Base-by-base conservation (phyloP, 1,139 yeast species). In the Kodamaea sp. region DNA sequence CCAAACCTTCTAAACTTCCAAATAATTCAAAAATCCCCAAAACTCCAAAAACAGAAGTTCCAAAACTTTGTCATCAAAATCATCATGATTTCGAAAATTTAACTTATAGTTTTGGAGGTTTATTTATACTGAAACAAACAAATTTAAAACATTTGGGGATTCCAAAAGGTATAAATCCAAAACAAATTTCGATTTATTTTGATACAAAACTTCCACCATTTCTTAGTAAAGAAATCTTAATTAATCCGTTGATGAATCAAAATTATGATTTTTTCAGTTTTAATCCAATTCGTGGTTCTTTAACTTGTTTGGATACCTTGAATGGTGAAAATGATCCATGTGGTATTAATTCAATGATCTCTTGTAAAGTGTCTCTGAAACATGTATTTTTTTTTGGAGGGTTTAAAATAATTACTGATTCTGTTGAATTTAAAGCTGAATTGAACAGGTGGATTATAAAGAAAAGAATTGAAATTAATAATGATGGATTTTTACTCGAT, bases 331-430 rank as follows among this genome's bases (percentile, higher is more conserved):
- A 52, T 2, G 42, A 44, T n/a, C 75, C 75, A 0, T 45, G 52
- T 4, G 60, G 62, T 35, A 52, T 68, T 25, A 55, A 57, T 44
- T 49, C 57, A n/a, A 52, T 66, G 54, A 38, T 53, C 1, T 54
- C 63, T 28, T 56, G 70, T 7, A 55, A 53, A 32, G 58, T 71
- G 8, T 63, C 75, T 1, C 54, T 59, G 8, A 50, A 58, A 20
- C 74, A 70, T 44, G 54, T 63, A 8, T 69, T 71, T 45, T 65
- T 65, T 42, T 68, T 58, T 42, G 77, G 76, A 5, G 77, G 77
- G 4, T 71, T 67, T 48, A 53, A 51, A 42, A 44, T 71, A 22
- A 45, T 46, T 20, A 52, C 53, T 24, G 57, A 54, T 24, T 49
- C 59, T 1, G 62, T 60, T 2, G 42, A 45, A 4, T 59, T 62